Percentiles rank a stretch among this genome's conserved stretches.
These are phyloP conservation scores for Gossypium davidsonii DNA, from an alignment of 441 rosid genomes.

Conservation along the genomic window DNA sequence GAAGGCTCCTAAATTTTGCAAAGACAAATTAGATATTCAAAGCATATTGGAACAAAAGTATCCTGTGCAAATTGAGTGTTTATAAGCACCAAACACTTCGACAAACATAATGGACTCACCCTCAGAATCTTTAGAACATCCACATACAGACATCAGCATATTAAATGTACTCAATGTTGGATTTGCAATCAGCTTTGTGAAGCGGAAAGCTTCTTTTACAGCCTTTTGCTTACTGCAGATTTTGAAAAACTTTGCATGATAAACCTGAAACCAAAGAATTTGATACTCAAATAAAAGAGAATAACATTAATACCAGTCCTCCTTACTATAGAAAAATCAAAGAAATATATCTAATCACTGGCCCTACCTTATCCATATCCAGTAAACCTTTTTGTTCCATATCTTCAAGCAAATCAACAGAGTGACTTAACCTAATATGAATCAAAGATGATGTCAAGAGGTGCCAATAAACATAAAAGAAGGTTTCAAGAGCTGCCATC, in stretches of 20 bases:
- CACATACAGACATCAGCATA: constrained; percentile 88
- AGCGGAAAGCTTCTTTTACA: constrained; percentile 75
- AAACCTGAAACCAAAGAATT: constrained; percentile 45
- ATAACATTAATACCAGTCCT: neutral
- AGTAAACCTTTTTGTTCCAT: constrained; percentile 50
- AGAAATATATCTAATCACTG: constrained; percentile 1
- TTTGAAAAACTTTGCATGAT: constrained; percentile 74
- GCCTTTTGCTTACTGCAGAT: constrained; percentile 65
- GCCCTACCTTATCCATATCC: constrained; percentile 71
- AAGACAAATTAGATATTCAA: constrained; percentile 19
- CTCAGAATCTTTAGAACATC: constrained; percentile 65
- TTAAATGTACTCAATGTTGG: constrained; percentile 91
- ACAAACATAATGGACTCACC: constrained; percentile 35
- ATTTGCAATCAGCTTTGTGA: constrained; percentile 68
- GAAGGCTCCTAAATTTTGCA: constrained; percentile 52
- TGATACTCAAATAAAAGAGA: neutral
- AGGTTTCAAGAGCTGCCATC: neutral
- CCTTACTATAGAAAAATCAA: neutral
- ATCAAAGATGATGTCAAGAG: constrained; percentile 19
- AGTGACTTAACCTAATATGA: constrained; percentile 50
- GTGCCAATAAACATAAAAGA: constrained; percentile 2
- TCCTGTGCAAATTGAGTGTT: neutral
- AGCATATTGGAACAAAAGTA: constrained; percentile 9
- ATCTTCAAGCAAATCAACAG: constrained; percentile 70
- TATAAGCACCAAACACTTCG: neutral